Conservation (phyloP, 2,329 filamentous ascomycete species). For the Daldinia sp. region DNA sequence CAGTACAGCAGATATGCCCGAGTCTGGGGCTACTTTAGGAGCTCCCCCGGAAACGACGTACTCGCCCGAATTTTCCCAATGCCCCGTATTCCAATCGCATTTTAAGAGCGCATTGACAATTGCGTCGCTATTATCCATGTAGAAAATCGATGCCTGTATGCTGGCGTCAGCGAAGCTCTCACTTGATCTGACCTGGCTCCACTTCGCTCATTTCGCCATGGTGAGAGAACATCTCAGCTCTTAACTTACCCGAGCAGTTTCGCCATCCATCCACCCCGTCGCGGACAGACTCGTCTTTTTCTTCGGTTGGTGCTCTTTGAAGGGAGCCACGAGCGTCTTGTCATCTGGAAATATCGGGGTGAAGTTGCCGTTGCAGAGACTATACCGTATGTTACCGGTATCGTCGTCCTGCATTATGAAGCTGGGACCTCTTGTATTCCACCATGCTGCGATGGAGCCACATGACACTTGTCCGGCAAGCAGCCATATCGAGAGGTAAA, state of each 20-base stretch:
- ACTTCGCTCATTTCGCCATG: conserved; percentile 24
- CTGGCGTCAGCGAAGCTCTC: conserved; percentile 38
- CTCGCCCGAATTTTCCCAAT: conserved; percentile 50
- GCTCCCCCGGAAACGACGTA: conserved; percentile 49
- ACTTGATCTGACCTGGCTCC: conserved; percentile 19
- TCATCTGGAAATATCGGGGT: conserved; percentile 54
- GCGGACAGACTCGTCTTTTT: conserved; percentile 53
- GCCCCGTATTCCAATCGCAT: conserved; percentile 54
- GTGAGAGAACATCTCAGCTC: conserved; percentile 16
- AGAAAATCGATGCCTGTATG: conserved; percentile 55
- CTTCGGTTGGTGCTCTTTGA: conserved; percentile 48
- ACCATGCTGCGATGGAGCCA: conserved; percentile 54
- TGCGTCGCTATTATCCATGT: conserved; percentile 48
- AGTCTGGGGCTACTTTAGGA: conserved; percentile 47
- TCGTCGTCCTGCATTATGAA: conserved; percentile 54
- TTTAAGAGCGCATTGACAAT: conserved; percentile 52
- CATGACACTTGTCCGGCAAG: conserved; percentile 43
- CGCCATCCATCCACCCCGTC: conserved; percentile 52
- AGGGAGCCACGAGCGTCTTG: conserved; percentile 47
- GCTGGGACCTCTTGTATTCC: conserved; percentile 51
- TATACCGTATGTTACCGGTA: conserved; percentile 54
- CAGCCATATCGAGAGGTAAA: conserved; percentile 41
- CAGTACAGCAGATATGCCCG: conserved; percentile 52
- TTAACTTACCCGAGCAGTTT: conserved; percentile 52
- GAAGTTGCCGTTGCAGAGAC: conserved; percentile 50